These are phyloP conservation scores for Syzygium oleosum DNA, from an alignment of 345 rosid genomes.

Conservation along the genomic window DNA sequence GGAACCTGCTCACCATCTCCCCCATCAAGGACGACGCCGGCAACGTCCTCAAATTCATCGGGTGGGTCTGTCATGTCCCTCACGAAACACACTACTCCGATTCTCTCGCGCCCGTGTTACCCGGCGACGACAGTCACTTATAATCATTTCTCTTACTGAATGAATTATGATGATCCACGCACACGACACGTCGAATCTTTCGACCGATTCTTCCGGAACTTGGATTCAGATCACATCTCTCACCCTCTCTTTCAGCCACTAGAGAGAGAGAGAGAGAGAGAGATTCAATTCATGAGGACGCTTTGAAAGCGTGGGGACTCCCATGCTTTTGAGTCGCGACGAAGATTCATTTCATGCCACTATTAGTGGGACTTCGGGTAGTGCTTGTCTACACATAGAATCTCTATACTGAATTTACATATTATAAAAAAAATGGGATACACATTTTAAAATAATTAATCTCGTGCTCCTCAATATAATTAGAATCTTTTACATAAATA, in stretches of 20 bases:
- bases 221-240: background rate
- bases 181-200: background rate
- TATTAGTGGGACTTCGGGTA: background rate
- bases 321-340: background rate
- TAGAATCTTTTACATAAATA: background rate
- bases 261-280: background rate
- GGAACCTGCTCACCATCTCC: constrained; percentile 92
- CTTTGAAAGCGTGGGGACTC: background rate
- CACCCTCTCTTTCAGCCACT: background rate
- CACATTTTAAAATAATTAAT: background rate
- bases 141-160: too few species aligned
- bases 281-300: constrained; percentile 10
- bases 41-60: constrained; percentile 79
- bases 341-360: background rate
- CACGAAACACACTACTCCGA: background rate
- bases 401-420: background rate
- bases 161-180: background rate
- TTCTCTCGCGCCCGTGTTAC: background rate
- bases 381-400: background rate
- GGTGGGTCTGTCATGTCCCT: constrained; percentile 33
- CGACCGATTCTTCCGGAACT: background rate
- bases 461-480: background rate
- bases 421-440: background rate
- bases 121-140: too few species aligned
- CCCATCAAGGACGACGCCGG: constrained; percentile 93